phyloP scores from a whole-genome alignment of 805 yeast species.

The Starmerella davenportii region DNA sequence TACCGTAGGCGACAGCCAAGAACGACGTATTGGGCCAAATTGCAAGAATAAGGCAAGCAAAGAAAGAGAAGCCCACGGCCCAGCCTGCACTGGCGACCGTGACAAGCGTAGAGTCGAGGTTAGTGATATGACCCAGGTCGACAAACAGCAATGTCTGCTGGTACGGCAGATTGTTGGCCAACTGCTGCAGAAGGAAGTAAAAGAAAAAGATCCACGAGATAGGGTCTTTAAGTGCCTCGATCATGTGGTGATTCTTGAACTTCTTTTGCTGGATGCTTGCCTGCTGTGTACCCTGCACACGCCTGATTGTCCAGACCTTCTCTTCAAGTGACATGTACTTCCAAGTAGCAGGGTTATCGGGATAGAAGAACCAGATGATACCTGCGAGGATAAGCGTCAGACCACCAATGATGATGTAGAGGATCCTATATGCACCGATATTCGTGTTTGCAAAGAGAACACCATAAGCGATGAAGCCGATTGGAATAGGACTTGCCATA shows the following conservation, averaged over 20 bases:
- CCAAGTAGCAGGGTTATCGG: slow-evolving; percentile 39
- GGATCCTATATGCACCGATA: slow-evolving; percentile 31
- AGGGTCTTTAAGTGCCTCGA: slow-evolving; percentile 35
- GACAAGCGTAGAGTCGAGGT: slow-evolving; percentile 31
- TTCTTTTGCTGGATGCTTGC: slow-evolving; percentile 29
- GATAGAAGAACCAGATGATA: slow-evolving; percentile 29
- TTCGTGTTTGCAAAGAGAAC: slow-evolving; percentile 13
- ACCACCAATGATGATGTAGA: slow-evolving; percentile 38
- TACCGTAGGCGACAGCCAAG: slow-evolving; percentile 18
- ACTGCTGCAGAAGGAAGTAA: slow-evolving; percentile 27
- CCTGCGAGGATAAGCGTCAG: slow-evolving; percentile 28
- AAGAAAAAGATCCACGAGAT: slow-evolving; percentile 26
- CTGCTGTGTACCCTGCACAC: slow-evolving; percentile 25
- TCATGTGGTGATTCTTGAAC: slow-evolving; percentile 32
- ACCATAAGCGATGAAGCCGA: slow-evolving; percentile 29
- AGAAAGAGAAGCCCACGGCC: slow-evolving; percentile 22
- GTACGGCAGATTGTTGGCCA: slow-evolving; percentile 31
- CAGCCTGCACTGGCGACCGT: slow-evolving; percentile 32
- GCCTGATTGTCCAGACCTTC: slow-evolving; percentile 33
- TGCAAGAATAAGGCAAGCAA: slow-evolving; percentile 22
- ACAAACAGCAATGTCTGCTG: slow-evolving; percentile 30
- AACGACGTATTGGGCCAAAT: slow-evolving; percentile 23
- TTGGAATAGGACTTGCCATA: slow-evolving; percentile 35
- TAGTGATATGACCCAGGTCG: slow-evolving; percentile 25
- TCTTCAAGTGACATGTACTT: slow-evolving; percentile 32